Evolutionary conservation across 768 basidiomycete genomes (phyloP).

Genomic region (Collybia nuda): DNA sequence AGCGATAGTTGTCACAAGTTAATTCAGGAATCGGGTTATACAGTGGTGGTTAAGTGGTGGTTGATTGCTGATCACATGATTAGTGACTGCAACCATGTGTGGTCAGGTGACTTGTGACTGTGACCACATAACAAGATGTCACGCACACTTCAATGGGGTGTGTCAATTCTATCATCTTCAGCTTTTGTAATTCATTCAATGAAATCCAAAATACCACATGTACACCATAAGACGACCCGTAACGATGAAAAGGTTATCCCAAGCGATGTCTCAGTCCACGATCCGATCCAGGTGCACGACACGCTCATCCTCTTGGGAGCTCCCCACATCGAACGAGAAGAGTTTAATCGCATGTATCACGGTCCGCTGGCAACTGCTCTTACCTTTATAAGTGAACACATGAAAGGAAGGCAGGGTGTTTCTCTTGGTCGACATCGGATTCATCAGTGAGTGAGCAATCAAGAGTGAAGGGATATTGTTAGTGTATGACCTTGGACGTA

Average conservation of each 20-base stretch:
- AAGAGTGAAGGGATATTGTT: neutral
- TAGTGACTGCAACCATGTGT: no score
- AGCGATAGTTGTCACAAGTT: no score
- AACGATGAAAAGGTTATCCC: neutral
- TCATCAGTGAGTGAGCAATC: conserved; percentile 9
- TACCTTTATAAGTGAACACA: conserved; percentile 13
- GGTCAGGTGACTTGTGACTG: no score
- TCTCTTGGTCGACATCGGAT: conserved; percentile 10
- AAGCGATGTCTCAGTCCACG: neutral
- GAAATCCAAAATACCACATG: conserved; percentile 14
- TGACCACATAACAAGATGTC: no score
- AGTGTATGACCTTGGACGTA: neutral
- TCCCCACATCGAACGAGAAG: conserved; percentile 10
- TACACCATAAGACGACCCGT: neutral
- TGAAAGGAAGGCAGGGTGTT: conserved; percentile 15
- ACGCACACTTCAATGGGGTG: no score
- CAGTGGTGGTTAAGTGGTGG: no score
- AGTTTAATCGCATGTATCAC: conserved; percentile 14
- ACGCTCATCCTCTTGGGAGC: conserved; percentile 12
- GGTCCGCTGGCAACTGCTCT: conserved; percentile 15
- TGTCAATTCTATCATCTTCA: no score
- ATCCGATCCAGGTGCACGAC: conserved; percentile 6
- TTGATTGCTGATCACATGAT: no score
- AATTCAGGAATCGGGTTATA: no score
- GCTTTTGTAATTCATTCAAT: neutral